phyloP scores from a whole-genome alignment of 2,329 filamentous ascomycete genomes.

The Aotearoamyces nothofagi region DNA sequence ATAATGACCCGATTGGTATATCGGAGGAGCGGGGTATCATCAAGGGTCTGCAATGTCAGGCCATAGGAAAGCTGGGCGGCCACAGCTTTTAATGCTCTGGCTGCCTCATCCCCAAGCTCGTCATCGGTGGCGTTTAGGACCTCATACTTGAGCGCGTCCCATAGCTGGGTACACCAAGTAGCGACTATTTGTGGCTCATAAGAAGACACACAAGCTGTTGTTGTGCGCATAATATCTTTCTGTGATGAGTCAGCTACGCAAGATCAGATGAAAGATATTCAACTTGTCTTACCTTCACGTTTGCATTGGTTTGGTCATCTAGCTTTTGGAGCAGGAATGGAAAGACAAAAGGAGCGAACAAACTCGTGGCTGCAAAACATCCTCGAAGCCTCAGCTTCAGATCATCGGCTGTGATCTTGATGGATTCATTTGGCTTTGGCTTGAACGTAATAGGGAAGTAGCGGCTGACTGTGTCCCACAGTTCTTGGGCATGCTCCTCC shows the following conservation, averaged over 20 bases:
- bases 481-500: neutral
- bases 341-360: conserved; percentile 2
- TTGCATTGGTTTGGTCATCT: conserved; percentile 1
- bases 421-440: conserved; percentile 2
- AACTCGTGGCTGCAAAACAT: conserved; percentile 2
- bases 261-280: neutral
- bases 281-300: conserved; percentile 3
- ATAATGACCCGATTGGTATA: conserved; percentile 2
- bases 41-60: conserved; percentile 4
- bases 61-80: conserved; percentile 4
- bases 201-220: conserved; percentile 2
- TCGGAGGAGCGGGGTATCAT: conserved; percentile 2
- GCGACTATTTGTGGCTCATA: conserved; percentile 9
- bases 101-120: conserved; percentile 13
- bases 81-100: conserved; percentile 12
- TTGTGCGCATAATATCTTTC: conserved; percentile 4
- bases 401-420: conserved; percentile 2
- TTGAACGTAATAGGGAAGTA: conserved; percentile 6
- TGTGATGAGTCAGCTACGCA: conserved; percentile 1
- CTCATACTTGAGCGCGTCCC: conserved; percentile 19
- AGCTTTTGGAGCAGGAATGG: conserved; percentile 3
- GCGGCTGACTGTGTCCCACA: conserved; percentile 1
- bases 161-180: conserved; percentile 13
- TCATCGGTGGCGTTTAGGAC: conserved; percentile 18
- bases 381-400: conserved; percentile 3